Evolutionary conservation across 2,329 filamentous ascomycete species (phyloP).

Genomic region (Scedosporium boydii): DNA sequence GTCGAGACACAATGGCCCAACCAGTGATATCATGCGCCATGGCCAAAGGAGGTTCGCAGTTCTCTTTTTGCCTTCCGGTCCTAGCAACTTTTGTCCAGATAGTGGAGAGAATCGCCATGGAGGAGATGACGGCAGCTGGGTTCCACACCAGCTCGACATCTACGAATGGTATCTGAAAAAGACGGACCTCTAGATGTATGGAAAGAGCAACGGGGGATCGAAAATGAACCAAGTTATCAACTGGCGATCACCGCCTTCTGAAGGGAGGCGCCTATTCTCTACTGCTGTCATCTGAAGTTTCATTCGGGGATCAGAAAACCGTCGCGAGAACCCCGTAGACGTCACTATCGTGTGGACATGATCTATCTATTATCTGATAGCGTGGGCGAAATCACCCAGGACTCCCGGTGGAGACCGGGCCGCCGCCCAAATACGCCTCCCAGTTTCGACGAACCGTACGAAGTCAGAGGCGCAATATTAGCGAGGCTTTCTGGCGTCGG

Average conservation of each 20-base stretch:
- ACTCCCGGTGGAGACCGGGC: background rate
- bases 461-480: background rate
- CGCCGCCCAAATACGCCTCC: background rate
- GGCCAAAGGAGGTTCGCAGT: no score
- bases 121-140: no score
- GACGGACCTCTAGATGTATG: background rate
- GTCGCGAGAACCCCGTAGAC: background rate
- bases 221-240: background rate
- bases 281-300: background rate
- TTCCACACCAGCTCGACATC: no score
- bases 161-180: no score
- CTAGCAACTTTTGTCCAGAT: no score
- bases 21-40: no score
- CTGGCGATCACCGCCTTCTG: background rate
- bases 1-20: no score
- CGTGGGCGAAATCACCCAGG: background rate
- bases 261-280: background rate
- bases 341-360: background rate
- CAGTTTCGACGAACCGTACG: background rate
- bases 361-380: background rate
- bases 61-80: no score
- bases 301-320: background rate
- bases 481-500: background rate
- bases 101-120: no score
- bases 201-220: background rate